Evolutionary conservation across 495 filamentous ascomycete species (phyloP), one percentile per base, ranked within the genome.

Genomic region (Penicillium longicatenatum): DNA sequence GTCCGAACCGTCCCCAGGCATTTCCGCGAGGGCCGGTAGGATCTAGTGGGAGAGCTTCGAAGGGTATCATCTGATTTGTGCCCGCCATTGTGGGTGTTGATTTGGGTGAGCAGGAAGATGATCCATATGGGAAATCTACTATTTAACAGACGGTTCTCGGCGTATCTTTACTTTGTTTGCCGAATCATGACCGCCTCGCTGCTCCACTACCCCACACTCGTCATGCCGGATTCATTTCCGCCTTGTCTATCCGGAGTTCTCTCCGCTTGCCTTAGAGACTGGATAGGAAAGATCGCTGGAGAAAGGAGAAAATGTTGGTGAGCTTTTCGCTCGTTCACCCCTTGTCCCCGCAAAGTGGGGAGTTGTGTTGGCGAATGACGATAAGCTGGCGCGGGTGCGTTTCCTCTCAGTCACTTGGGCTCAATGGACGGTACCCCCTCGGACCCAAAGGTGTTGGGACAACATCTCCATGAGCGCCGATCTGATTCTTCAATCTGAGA

Each of bases 1-100:
- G 55, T 24, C 81, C 81, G 55, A 74, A 84, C 14, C 78, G 68
- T 37, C 79, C 79, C 82, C 81, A 84, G 10, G 80, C 78, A 52
- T 79, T 79, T n/a, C 79, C 77, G 22, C 58, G 70, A 1, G 81
- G 81, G 35, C 76, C 80, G 14, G 42, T 60, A 14, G 71, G 69
- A 55, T 77, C 67, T n/a, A 84, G 73, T 1, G 81, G 80, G 6
- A 84, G 74, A 11, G 72, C 58, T 26, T 72, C 65, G 62, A 84
- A 84, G 0, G 63, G 26, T 58, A 67, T 60, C 4, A 22, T 17
- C 1, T 51, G 20, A n/a, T 21, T 3, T 20, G 26, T 33, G 29
- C 1, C 47, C 17, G 61, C 14, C 64, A 69, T 67, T 21, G 0
- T 47, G 12, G 12, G n/a, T 43, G 4, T 14, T 48, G 12, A 35